Evolutionary conservation across 2,329 filamentous ascomycete genomes (phyloP).

Genomic region (Volutella citrinella): DNA sequence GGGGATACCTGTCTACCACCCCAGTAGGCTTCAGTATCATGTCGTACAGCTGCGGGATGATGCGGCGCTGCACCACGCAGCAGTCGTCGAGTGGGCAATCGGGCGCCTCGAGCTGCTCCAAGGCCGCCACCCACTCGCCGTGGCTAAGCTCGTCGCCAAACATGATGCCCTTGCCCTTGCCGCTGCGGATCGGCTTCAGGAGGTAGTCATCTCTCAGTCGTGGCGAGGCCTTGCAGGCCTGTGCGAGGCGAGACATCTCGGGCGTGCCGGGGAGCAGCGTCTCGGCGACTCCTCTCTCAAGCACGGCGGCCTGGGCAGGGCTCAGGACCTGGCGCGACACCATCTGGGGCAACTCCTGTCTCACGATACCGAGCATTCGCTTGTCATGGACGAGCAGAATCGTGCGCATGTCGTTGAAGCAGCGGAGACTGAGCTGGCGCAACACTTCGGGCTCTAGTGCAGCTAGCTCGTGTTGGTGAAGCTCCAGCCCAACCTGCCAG

Average conservation of each 20-base stretch:
- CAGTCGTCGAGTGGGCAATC: slow-evolving; percentile 7
- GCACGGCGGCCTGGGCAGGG: slow-evolving; percentile 18
- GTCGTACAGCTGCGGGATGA: slow-evolving; percentile 29
- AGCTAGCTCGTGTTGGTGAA: slow-evolving; percentile 36
- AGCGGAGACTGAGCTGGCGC: slow-evolving; percentile 33
- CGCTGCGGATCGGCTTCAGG: slow-evolving; percentile 37
- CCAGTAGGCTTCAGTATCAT: slow-evolving; percentile 26
- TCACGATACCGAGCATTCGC: slow-evolving; percentile 38
- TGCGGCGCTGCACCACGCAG: slow-evolving; percentile 29
- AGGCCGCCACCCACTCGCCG: slow-evolving; percentile 25
- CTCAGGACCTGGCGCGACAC: slow-evolving; percentile 25
- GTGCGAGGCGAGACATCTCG: slow-evolving; percentile 20
- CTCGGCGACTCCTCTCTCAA: slow-evolving; percentile 29
- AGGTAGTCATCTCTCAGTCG: slow-evolving; percentile 27
- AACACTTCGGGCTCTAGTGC: slow-evolving; percentile 29
- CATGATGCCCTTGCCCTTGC: slow-evolving; percentile 37
- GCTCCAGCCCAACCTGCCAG: slow-evolving; percentile 36
- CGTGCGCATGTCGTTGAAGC: slow-evolving; percentile 40
- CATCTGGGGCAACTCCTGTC: slow-evolving; percentile 30
- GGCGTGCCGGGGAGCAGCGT: slow-evolving; percentile 31
- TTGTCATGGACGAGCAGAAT: slow-evolving; percentile 41
- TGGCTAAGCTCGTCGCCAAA: slow-evolving; percentile 35
- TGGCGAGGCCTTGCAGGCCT: slow-evolving; percentile 8
- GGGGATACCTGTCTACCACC: slow-evolving; percentile 23
- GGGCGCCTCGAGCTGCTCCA: slow-evolving; percentile 15